Evolutionary conservation across 768 basidiomycete genomes (phyloP), one percentile per base, ranked within the genome.

Genomic region (Hortiboletus flavorubellus): DNA sequence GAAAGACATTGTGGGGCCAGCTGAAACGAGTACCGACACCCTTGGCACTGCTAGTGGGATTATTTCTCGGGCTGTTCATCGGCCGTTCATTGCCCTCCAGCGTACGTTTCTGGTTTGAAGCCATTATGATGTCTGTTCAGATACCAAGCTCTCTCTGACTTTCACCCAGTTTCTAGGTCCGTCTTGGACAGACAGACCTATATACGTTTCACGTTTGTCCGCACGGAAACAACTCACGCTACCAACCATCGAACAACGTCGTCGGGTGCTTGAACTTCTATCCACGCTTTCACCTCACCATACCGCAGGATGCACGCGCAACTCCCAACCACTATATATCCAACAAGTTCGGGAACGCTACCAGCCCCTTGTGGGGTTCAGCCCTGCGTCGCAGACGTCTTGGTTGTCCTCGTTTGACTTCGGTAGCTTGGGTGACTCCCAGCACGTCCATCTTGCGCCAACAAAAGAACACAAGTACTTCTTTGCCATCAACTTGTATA

Each of bases 401-500:
- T 90, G 87, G 87, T 65, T 87, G 41, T 76, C 81, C 44, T 70
- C 74, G 2, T 69, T 86, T 43, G 80, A 84, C n/a, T 53, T 77
- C 50, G 67, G 68, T 46, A 61, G 65, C 53, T 75, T 80, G 34
- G 75, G 79, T 54, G 72, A 75, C 53, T 64, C 70, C 26, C 73
- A 76, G 42, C 72, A 73, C 51, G 71, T 65, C 62, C 68, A 72
- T 45, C 70, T 68, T 21, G 61, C 71, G 18, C 70, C 77, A 29
- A 68, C 79, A 11, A 79, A 78, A 65, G 82, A 88, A 60, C 97
- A 99, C 83, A 98, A 99, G 71, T 99, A 98, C 72, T 98, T 93
- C 75, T 97, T 99, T 73, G 96, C 93, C 56, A 98, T 99, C 81
- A 99, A 99, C 74, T 79, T 98, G 55, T 98, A 98, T 80, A 99